Evolutionary conservation across 2,329 filamentous ascomycete species (phyloP).

Genomic region (Teratosphaeria zuluensis): DNA sequence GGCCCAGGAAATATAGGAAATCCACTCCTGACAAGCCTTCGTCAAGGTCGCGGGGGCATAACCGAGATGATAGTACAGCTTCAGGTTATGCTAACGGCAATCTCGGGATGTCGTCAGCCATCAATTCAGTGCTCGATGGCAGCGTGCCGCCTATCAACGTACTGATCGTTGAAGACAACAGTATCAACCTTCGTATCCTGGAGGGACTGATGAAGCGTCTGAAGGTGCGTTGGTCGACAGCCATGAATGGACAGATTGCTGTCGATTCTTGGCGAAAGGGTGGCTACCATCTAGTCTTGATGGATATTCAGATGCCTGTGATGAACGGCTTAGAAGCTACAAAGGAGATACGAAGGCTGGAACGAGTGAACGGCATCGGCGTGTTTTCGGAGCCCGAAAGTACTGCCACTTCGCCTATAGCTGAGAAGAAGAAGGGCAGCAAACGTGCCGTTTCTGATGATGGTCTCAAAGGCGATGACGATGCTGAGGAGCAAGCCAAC

Average conservation of each 20-base stretch:
- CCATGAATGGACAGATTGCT: constrained; percentile 87
- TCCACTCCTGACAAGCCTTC: constrained; percentile 15
- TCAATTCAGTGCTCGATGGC: constrained; percentile 53
- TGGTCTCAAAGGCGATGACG: constrained; percentile 14
- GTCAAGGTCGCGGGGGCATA: background rate
- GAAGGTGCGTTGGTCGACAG: constrained; percentile 95
- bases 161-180: constrained; percentile 95
- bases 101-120: background rate
- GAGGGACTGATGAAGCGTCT: constrained; percentile 93
- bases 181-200: constrained; percentile 87
- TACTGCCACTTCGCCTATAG: constrained; percentile 4
- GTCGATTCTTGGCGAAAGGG: constrained; percentile 87
- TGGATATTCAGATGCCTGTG: constrained; percentile 60
- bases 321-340: constrained; percentile 71
- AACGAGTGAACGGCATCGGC: constrained; percentile 84
- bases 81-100: background rate
- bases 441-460: constrained; percentile 25
- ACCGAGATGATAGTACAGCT: background rate
- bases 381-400: constrained; percentile 52
- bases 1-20: constrained; percentile 17
- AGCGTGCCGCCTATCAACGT: constrained; percentile 93
- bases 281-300: constrained; percentile 90
- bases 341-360: constrained; percentile 81
- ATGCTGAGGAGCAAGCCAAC: background rate
- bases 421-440: constrained; percentile 9